phyloP scores from a whole-genome alignment of 495 filamentous ascomycete genomes.

The Trichoderma gamsii region DNA sequence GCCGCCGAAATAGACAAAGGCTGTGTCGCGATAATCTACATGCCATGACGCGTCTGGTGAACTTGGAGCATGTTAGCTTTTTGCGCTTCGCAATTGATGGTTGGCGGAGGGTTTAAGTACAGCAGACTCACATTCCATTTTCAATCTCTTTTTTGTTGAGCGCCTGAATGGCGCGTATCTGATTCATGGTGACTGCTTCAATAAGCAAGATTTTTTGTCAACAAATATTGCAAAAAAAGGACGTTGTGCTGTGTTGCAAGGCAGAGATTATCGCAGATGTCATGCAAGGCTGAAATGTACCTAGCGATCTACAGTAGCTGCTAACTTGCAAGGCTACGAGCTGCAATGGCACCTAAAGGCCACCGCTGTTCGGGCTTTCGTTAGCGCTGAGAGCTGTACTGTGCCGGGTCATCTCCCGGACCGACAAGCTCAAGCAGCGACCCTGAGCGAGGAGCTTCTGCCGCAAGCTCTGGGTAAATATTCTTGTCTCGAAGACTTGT shows the following conservation, averaged over 20 bases:
- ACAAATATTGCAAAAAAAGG: neutral
- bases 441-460: neutral
- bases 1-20: conserved; percentile 93
- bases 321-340: neutral
- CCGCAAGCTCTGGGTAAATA: neutral
- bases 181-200: conserved; percentile 60
- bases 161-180: conserved; percentile 81
- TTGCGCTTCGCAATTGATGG: neutral
- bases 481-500: neutral
- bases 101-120: conserved; percentile 6
- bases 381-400: neutral
- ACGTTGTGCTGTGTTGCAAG: neutral
- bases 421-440: conserved; percentile 5
- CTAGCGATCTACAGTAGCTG: neutral
- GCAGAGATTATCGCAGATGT: neutral
- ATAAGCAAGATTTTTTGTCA: neutral
- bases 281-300: conserved; percentile 6
- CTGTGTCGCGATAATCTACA: conserved; percentile 92
- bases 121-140: conserved; percentile 59
- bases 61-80: conserved; percentile 32
- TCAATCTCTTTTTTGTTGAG: conserved; percentile 96
- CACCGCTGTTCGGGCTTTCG: neutral
- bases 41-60: conserved; percentile 91
- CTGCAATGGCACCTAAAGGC: neutral
- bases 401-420: conserved; percentile 1